These are phyloP conservation scores for Coemansia sp. DNA, from an alignment of 192 early-diverging fungal genomes.

Conservation along the genomic window DNA sequence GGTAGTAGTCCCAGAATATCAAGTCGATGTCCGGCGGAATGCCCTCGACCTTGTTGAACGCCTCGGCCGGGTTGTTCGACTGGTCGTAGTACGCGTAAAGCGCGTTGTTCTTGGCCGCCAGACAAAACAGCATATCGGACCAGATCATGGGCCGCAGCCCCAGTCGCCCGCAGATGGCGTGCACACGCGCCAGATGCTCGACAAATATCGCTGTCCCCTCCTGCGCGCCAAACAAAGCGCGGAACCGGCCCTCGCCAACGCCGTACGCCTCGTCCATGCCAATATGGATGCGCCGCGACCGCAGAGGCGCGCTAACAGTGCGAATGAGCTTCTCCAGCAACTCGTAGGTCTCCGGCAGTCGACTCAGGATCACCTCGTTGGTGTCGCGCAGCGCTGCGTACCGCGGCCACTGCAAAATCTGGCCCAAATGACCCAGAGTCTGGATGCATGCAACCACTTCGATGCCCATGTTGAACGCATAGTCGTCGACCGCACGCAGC, in stretches of 20 bases:
- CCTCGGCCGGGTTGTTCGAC: constrained; percentile 60
- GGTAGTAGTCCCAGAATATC: constrained; percentile 91
- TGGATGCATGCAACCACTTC: constrained; percentile 90
- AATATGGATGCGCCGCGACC: constrained; percentile 81
- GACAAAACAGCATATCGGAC: constrained; percentile 75
- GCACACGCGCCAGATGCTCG: constrained; percentile 73
- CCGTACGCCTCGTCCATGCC: constrained; percentile 91
- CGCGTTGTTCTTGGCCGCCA: constrained; percentile 80
- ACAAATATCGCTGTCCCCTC: constrained; percentile 75
- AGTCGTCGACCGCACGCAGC: constrained; percentile 73
- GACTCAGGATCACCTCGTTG: constrained; percentile 73
- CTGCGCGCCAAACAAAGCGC: constrained; percentile 72
- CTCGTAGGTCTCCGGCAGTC: constrained; percentile 75
- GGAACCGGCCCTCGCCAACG: constrained; percentile 81
- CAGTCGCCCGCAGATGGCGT: constrained; percentile 64
- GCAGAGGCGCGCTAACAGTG: constrained; percentile 64
- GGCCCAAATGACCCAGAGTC: constrained; percentile 86
- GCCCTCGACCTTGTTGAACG: constrained; percentile 49
- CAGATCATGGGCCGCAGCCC: constrained; percentile 80
- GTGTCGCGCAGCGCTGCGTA: constrained; percentile 79
- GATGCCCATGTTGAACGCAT: constrained; percentile 73
- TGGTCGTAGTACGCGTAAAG: constrained; percentile 82
- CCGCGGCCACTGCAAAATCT: constrained; percentile 87
- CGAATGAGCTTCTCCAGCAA: constrained; percentile 76
- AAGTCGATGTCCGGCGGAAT: constrained; percentile 70